phyloP scores from a whole-genome alignment of 2,329 filamentous ascomycete species.

The Epichloe elymi region DNA sequence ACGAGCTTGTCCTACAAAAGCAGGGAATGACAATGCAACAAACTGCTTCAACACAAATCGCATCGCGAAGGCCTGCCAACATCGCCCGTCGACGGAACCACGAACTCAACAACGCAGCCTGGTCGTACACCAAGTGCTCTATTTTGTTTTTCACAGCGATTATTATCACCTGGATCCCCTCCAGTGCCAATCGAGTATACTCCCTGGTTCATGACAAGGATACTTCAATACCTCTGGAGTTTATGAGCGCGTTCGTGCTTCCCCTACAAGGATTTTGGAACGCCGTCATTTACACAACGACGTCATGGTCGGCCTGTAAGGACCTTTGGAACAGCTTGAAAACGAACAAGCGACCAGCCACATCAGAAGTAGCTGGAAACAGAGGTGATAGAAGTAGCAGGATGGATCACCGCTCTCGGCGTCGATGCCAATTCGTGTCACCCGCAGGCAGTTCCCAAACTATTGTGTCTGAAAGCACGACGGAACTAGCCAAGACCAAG shows the following conservation, averaged over 20 bases:
- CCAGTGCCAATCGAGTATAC: conserved; percentile 65
- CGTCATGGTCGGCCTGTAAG: conserved; percentile 52
- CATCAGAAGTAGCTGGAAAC: conserved; percentile 22
- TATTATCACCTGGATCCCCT: conserved; percentile 58
- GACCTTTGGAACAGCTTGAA: conserved; percentile 28
- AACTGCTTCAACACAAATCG: conserved; percentile 8
- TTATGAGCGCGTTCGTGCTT: conserved; percentile 59
- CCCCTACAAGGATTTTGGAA: conserved; percentile 83
- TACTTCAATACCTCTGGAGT: conserved; percentile 47
- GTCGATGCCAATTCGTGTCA: conserved; percentile 18
- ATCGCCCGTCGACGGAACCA: conserved; percentile 25
- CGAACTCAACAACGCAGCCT: conserved; percentile 49
- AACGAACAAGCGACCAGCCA: conserved; percentile 14
- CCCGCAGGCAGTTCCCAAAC: conserved; percentile 18
- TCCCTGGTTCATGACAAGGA: conserved; percentile 44
- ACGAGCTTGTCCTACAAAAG: conserved; percentile 15
- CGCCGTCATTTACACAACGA: conserved; percentile 59
- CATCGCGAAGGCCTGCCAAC: conserved; percentile 13
- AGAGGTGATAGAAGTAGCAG: conserved; percentile 3
- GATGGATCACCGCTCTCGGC: neutral
- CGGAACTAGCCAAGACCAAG: conserved; percentile 30
- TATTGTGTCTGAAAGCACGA: conserved; percentile 38
- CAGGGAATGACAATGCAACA: conserved; percentile 12
- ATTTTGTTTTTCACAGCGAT: conserved; percentile 60
- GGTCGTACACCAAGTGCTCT: conserved; percentile 58